Conservation (phyloP, 345 rosid species). For the Corymbia maculata region DNA sequence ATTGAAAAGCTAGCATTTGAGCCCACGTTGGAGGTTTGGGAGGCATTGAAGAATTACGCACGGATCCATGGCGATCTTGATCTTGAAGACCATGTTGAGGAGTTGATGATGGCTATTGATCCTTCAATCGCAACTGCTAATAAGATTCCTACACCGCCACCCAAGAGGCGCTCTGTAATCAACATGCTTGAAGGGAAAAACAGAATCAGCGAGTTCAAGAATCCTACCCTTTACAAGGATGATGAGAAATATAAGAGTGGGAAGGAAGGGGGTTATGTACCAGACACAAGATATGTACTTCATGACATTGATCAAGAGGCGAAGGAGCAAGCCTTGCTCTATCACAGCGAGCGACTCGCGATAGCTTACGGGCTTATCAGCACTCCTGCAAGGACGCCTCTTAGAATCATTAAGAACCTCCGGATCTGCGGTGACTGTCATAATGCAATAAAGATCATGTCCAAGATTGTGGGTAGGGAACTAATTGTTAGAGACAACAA, state of each 20-base stretch:
- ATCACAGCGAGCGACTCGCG: slow-evolving; percentile 42
- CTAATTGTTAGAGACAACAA: slow-evolving; percentile 43
- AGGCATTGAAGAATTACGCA: slow-evolving; percentile 20
- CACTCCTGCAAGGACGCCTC: slow-evolving; percentile 33
- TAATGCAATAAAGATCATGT: slow-evolving; percentile 44
- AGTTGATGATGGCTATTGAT: slow-evolving; percentile 17
- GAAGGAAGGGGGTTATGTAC: slow-evolving; percentile 21
- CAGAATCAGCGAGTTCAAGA: slow-evolving; percentile 19
- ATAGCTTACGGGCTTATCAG: slow-evolving; percentile 42
- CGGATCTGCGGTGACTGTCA: slow-evolving; percentile 39
- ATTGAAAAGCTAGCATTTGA: slow-evolving; percentile 27
- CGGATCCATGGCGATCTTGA: slow-evolving; percentile 29
- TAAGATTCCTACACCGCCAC: slow-evolving; percentile 18
- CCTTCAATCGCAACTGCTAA: slow-evolving; percentile 15
- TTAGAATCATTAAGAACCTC: slow-evolving; percentile 42
- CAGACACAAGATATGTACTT: slow-evolving; percentile 39
- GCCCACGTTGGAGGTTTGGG: slow-evolving; percentile 30
- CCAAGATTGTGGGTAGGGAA: slow-evolving; percentile 43
- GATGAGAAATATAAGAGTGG: slow-evolving; percentile 27
- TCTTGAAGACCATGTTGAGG: slow-evolving; percentile 29
- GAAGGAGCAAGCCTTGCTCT: slow-evolving; percentile 39
- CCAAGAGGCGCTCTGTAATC: slow-evolving; percentile 6
- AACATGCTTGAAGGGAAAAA: slow-evolving; percentile 42
- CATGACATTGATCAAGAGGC: slow-evolving; percentile 48
- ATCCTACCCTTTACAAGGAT: slow-evolving; percentile 33